phyloP scores from a whole-genome alignment of 2,329 filamentous ascomycete genomes.

The Lachnellula willkommii region DNA sequence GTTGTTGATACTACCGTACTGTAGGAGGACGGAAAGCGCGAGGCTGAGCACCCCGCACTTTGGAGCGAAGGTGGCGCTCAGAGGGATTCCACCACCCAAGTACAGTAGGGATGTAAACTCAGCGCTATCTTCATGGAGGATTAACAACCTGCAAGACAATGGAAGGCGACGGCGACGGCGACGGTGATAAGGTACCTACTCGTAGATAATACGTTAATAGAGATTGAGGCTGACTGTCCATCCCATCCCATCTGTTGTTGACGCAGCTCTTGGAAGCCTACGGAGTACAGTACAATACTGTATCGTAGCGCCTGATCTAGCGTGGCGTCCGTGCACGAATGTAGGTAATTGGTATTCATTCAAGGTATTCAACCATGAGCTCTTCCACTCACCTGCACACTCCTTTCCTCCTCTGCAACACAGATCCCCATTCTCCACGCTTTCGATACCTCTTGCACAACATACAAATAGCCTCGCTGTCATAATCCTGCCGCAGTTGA shows the following conservation, averaged over 20 bases:
- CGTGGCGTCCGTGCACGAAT: neutral
- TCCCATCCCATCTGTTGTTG: neutral
- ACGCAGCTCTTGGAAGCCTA: slow-evolving; percentile 4
- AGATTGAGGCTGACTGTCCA: slow-evolving; percentile 5
- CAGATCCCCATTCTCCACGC: neutral
- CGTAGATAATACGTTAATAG: neutral
- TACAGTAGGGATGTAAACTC: too few species aligned
- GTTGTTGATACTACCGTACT: neutral
- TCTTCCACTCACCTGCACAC: neutral
- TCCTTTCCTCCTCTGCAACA: neutral
- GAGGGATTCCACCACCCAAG: neutral
- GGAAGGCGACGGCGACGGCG: neutral
- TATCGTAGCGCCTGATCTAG: neutral
- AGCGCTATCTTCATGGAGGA: too few species aligned
- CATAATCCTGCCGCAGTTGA: slow-evolving; percentile 3
- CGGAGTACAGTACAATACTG: neutral
- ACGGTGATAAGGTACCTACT: too few species aligned
- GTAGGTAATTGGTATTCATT: neutral
- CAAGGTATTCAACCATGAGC: neutral
- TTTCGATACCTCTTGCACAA: neutral
- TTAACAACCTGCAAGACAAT: too few species aligned
- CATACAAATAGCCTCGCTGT: neutral
- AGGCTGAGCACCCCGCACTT: slow-evolving; percentile 5
- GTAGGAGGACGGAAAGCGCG: neutral
- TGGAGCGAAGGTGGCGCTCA: neutral